Conservation (phyloP, 2,329 filamentous ascomycete species). For the Sporothrix globosa region DNA sequence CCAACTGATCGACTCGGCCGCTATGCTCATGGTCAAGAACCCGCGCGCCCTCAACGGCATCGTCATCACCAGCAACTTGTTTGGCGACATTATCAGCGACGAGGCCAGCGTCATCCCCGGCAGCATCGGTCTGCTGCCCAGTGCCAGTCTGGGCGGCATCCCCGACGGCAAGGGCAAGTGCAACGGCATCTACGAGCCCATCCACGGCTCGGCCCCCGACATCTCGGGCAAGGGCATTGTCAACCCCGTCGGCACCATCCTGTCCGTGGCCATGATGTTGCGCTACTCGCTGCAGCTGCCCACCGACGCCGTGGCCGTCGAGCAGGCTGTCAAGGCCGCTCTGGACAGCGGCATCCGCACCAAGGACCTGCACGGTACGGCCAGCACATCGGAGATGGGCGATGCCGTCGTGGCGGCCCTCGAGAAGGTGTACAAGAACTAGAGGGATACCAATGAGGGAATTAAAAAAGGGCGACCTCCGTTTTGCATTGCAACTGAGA, state of each 20-base stretch:
- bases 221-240: slow-evolving; percentile 91
- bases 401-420: slow-evolving; percentile 80
- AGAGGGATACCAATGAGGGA: slow-evolving; percentile 32
- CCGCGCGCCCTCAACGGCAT: slow-evolving; percentile 85
- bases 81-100: slow-evolving; percentile 94
- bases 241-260: slow-evolving; percentile 87
- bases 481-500: neutral
- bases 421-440: slow-evolving; percentile 63
- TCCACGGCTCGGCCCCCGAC: slow-evolving; percentile 92
- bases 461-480: neutral
- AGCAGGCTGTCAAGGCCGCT: slow-evolving; percentile 76
- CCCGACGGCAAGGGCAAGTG: slow-evolving; percentile 82
- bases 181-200: slow-evolving; percentile 97
- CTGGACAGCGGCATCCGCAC: slow-evolving; percentile 80
- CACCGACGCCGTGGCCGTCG: slow-evolving; percentile 75
- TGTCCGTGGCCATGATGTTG: slow-evolving; percentile 94
- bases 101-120: slow-evolving; percentile 95
- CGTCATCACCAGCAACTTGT: slow-evolving; percentile 89
- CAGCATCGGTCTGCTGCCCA: slow-evolving; percentile 83
- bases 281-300: slow-evolving; percentile 85
- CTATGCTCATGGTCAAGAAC: slow-evolving; percentile 97
- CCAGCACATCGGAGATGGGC: slow-evolving; percentile 72
- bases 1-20: slow-evolving; percentile 94
- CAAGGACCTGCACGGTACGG: slow-evolving; percentile 79
- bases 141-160: slow-evolving; percentile 81